phyloP scores from a whole-genome alignment of 208 protist genomes.

The Vickermania spadyakhi region DNA sequence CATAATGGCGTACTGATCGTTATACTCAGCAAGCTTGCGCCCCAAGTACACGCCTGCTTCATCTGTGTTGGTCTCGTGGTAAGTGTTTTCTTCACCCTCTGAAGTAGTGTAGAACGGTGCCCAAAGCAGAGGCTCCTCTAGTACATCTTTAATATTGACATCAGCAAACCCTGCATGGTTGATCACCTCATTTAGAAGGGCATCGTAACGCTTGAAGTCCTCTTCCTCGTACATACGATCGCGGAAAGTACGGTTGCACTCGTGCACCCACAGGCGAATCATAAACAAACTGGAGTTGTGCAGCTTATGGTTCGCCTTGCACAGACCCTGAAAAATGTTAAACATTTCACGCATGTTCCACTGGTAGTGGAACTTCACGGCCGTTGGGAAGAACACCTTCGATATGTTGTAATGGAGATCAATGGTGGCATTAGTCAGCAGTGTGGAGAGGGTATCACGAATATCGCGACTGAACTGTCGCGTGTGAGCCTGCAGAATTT shows the following conservation, averaged over 20 bases:
- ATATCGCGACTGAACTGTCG: conserved; percentile 78
- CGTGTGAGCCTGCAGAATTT: conserved; percentile 93
- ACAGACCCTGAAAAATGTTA: conserved; percentile 94
- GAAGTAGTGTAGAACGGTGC: conserved; percentile 86
- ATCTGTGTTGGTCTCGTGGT: conserved; percentile 83
- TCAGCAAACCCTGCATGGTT: conserved; percentile 73
- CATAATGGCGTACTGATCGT: conserved; percentile 94
- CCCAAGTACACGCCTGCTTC: conserved; percentile 69
- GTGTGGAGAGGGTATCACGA: conserved; percentile 73
- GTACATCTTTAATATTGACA: conserved; percentile 68
- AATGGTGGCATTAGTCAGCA: conserved; percentile 89
- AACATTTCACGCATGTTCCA: conserved; percentile 98
- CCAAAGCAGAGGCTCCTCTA: conserved; percentile 92
- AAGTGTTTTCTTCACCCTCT: conserved; percentile 86
- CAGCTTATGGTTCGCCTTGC: conserved; percentile 81
- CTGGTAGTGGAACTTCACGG: conserved; percentile 99
- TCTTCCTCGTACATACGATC: conserved; percentile 91
- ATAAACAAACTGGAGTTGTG: conserved; percentile 78
- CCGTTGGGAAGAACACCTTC: conserved; percentile 95
- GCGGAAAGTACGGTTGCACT: conserved; percentile 95
- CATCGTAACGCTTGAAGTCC: conserved; percentile 87
- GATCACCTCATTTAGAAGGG: conserved; percentile 83
- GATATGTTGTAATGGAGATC: conserved; percentile 86
- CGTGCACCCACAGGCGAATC: conserved; percentile 93
- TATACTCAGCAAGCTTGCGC: conserved; percentile 94